These are phyloP conservation scores for Sporothrix luriei DNA, from an alignment of 2,329 filamentous ascomycete species.

Conservation along the genomic window DNA sequence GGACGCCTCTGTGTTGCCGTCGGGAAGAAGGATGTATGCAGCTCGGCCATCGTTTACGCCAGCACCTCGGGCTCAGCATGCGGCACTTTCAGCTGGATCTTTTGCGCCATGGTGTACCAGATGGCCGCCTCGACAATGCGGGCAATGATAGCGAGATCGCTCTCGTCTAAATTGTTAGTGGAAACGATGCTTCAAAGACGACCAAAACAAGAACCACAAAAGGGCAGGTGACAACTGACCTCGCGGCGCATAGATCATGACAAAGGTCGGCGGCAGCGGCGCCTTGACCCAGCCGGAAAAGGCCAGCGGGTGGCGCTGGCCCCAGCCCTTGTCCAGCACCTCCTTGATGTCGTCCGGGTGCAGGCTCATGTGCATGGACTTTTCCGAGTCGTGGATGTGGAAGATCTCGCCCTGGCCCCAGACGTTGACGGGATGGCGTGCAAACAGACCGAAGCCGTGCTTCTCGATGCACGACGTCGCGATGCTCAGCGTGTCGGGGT, in stretches of 20 bases:
- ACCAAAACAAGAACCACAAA: not conserved
- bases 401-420: slow-evolving; percentile 80
- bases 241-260: slow-evolving; percentile 80
- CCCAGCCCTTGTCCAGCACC: slow-evolving; percentile 77
- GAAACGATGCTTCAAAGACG: too few species aligned
- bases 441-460: slow-evolving; percentile 76
- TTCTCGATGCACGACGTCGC: slow-evolving; percentile 80
- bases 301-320: slow-evolving; percentile 69
- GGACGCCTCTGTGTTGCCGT: not conserved
- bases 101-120: slow-evolving; percentile 63
- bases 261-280: slow-evolving; percentile 73
- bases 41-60: not conserved
- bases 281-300: slow-evolving; percentile 66
- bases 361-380: slow-evolving; percentile 76
- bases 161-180: slow-evolving; percentile 50
- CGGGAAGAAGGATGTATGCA: not conserved
- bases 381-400: slow-evolving; percentile 76
- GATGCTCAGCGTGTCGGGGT: slow-evolving; percentile 56
- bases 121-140: slow-evolving; percentile 73
- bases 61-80: not conserved
- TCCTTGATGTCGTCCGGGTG: slow-evolving; percentile 76
- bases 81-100: slow-evolving; percentile 42
- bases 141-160: slow-evolving; percentile 68
- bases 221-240: slow-evolving; percentile 42
- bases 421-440: slow-evolving; percentile 64